Evolutionary conservation across 108 stramenopile species (phyloP).

Genomic region (Skeletonema menzelii): DNA sequence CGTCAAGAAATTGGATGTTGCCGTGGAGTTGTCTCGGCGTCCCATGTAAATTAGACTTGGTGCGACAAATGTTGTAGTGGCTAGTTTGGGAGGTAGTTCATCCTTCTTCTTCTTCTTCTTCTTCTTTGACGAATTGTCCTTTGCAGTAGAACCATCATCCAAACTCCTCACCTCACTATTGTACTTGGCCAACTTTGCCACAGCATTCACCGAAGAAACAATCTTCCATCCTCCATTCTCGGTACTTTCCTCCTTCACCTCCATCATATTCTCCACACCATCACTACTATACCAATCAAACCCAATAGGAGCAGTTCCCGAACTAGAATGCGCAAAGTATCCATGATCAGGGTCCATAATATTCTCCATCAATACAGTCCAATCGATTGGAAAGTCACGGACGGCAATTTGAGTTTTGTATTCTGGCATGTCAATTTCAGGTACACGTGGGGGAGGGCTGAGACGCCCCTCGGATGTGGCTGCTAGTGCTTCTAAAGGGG

Average conservation of each 20-base stretch:
- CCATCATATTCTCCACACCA: slow-evolving; percentile 31
- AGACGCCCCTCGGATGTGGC: slow-evolving; percentile 14
- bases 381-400: slow-evolving; percentile 73
- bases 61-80: slow-evolving; percentile 48
- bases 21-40: slow-evolving; percentile 39
- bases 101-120: slow-evolving; percentile 1
- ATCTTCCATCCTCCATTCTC: slow-evolving; percentile 50
- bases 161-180: slow-evolving; percentile 32
- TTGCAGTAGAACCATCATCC: background rate
- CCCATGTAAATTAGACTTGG: slow-evolving; percentile 42
- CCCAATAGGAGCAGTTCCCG: slow-evolving; percentile 15
- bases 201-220: slow-evolving; percentile 42
- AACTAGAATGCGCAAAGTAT: slow-evolving; percentile 59
- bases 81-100: slow-evolving; percentile 21
- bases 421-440: slow-evolving; percentile 54
- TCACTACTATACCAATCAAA: slow-evolving; percentile 70
- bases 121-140: background rate
- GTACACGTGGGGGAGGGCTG: slow-evolving; percentile 54
- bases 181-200: slow-evolving; percentile 42
- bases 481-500: slow-evolving; percentile 46
- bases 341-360: slow-evolving; percentile 80
- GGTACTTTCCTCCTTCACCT: slow-evolving; percentile 23
- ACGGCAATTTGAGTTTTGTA: slow-evolving; percentile 36
- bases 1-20: slow-evolving; percentile 45
- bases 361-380: slow-evolving; percentile 67